Percentiles rank a stretch among this genome's conserved stretches.
phyloP scores from a whole-genome alignment of 192 early-diverging fungal genomes.

The Jimgerdemannia lactiflua region DNA sequence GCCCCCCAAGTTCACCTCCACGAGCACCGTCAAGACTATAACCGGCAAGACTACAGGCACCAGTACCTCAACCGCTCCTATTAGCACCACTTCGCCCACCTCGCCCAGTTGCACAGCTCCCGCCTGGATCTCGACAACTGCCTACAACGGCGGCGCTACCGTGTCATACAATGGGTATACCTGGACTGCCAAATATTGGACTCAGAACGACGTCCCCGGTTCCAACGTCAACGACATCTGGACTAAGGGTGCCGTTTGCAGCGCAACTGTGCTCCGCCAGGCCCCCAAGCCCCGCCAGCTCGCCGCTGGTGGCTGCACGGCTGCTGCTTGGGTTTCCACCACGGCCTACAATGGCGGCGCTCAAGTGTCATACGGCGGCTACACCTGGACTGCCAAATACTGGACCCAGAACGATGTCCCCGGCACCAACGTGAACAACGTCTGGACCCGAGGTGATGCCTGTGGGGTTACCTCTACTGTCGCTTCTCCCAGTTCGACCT shows the following conservation, averaged over 20 bases:
- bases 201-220: no score
- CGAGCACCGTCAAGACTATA: conserved; percentile 2
- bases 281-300: conserved; percentile 17
- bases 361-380: conserved; percentile 44
- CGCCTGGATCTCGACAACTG: conserved; percentile 21
- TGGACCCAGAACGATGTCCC: conserved; percentile 27
- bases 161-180: conserved; percentile 33
- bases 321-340: conserved; percentile 27
- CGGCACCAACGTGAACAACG: conserved; percentile 23
- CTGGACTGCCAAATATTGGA: conserved; percentile 38
- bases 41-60: no score
- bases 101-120: conserved; percentile 9
- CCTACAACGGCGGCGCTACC: conserved; percentile 34
- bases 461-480: not conserved
- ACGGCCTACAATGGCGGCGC: conserved; percentile 28
- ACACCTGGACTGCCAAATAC: conserved; percentile 43
- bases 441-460: conserved; percentile 27
- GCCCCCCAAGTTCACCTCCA: conserved; percentile 30
- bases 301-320: conserved; percentile 36
- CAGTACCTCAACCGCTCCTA: conserved; percentile 12
- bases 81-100: conserved; percentile 10
- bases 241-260: conserved; percentile 9
- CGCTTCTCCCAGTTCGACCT: not conserved
- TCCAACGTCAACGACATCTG: conserved; percentile 9
- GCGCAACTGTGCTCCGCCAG: conserved; percentile 5